These are phyloP conservation scores for Epichloe coenophiala DNA, from an alignment of 2,329 filamentous ascomycete genomes.

Conservation along the genomic window DNA sequence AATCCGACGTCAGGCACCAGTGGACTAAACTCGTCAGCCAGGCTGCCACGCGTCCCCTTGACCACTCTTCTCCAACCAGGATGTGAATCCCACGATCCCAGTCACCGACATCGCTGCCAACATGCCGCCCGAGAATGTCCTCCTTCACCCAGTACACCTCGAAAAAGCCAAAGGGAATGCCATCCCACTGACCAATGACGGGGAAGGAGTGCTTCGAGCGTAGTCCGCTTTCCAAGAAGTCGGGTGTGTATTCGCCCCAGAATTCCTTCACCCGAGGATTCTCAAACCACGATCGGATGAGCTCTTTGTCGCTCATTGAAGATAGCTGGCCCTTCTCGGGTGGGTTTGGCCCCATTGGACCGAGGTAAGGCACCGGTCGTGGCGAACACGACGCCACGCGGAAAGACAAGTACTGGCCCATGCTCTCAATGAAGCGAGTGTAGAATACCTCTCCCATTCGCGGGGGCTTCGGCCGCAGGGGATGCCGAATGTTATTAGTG, in stretches of 20 bases:
- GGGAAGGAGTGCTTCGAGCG: conserved; percentile 68
- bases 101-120: conserved; percentile 54
- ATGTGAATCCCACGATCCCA: conserved; percentile 85
- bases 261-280: conserved; percentile 70
- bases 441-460: conserved; percentile 89
- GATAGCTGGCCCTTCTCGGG: conserved; percentile 27
- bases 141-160: conserved; percentile 99
- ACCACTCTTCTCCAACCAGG: conserved; percentile 84
- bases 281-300: conserved; percentile 81
- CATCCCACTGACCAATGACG: conserved; percentile 86
- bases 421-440: conserved; percentile 68
- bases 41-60: conserved; percentile 62
- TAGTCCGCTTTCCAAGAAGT: conserved; percentile 55
- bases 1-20: conserved; percentile 65
- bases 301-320: conserved; percentile 35
- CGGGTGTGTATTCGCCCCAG: conserved; percentile 58
- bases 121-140: conserved; percentile 58
- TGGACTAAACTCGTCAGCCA: conserved; percentile 87
- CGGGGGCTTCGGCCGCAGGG: conserved; percentile 74
- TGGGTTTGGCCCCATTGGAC: conserved; percentile 35
- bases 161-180: conserved; percentile 91
- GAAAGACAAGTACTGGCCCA: conserved; percentile 78
- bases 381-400: conserved; percentile 62
- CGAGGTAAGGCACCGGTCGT: conserved; percentile 49
- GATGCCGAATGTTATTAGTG: conserved; percentile 70